These are phyloP conservation scores for Fomes fomentarius DNA, from an alignment of 1,284 basidiomycete species.

Conservation along the genomic window DNA sequence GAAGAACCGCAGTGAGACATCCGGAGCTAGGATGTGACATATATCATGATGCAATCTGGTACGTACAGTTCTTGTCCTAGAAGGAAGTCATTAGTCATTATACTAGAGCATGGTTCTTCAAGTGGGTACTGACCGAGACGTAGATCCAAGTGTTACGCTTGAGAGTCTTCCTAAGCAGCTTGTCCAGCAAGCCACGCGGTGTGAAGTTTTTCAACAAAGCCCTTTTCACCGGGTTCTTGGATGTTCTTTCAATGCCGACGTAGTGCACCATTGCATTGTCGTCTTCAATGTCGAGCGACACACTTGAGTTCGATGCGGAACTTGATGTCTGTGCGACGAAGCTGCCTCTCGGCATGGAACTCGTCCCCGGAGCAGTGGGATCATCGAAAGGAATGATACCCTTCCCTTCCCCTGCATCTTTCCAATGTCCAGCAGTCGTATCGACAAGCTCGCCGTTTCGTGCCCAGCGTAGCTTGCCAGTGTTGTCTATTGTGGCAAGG, in stretches of 20 bases:
- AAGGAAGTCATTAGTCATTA: not conserved
- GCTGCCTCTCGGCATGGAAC: constrained; percentile 29
- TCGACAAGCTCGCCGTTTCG: constrained; percentile 66
- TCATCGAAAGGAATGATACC: constrained; percentile 57
- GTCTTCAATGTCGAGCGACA: constrained; percentile 26
- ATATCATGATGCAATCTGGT: not conserved
- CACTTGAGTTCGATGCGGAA: constrained; percentile 15
- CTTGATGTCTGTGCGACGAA: constrained; percentile 20
- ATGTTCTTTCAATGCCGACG: constrained; percentile 34
- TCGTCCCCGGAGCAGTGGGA: constrained; percentile 22
- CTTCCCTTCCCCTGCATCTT: constrained; percentile 58
- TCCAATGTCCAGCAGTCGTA: constrained; percentile 65
- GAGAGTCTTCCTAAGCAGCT: constrained; percentile 63
- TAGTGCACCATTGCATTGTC: constrained; percentile 56
- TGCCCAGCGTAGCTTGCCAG: constrained; percentile 76
- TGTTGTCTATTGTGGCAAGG: constrained; percentile 60
- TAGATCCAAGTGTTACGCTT: constrained; percentile 73
- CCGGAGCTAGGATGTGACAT: too few relatives aligned
- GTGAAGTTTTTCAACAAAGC: constrained; percentile 52
- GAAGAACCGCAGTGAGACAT: not conserved
- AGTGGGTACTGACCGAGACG: too few relatives aligned
- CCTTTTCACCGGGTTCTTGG: constrained; percentile 43
- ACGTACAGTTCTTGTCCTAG: constrained; percentile 54
- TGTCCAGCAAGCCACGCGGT: constrained; percentile 55
- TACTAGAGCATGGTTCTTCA: too few relatives aligned